A percentile compares a stretch with the other conserved stretches of the same genome.
Evolutionary conservation across 352 stramenopile genomes (phyloP).

Genomic region (Phytophthora fragariaefolia): DNA sequence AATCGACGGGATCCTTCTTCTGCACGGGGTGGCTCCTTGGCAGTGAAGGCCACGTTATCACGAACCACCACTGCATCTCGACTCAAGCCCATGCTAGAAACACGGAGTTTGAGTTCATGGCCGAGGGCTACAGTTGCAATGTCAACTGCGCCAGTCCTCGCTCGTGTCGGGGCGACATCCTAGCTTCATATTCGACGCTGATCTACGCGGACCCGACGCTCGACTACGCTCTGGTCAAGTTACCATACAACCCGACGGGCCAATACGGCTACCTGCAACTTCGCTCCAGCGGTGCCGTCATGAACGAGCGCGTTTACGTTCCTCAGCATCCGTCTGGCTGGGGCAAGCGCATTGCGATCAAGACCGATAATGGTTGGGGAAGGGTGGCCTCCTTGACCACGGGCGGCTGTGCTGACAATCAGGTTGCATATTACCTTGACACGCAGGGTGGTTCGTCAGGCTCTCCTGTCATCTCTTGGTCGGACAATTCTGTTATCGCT

Average conservation of each 20-base stretch:
- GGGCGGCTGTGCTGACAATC: slow-evolving; percentile 50
- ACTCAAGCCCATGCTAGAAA: slow-evolving; percentile 51
- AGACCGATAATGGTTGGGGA: slow-evolving; percentile 46
- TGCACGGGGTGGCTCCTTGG: slow-evolving; percentile 82
- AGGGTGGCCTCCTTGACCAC: slow-evolving; percentile 52
- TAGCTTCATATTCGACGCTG: slow-evolving; percentile 38
- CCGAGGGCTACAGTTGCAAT: slow-evolving; percentile 46
- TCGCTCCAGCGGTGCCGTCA: slow-evolving; percentile 47
- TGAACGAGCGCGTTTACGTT: slow-evolving; percentile 70
- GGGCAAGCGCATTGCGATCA: slow-evolving; percentile 76
- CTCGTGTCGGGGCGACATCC: slow-evolving; percentile 47
- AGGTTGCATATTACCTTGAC: slow-evolving; percentile 77
- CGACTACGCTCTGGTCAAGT: slow-evolving; percentile 78
- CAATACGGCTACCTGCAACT: slow-evolving; percentile 68
- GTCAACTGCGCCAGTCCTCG: slow-evolving; percentile 40
- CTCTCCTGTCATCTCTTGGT: slow-evolving; percentile 67
- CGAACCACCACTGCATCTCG: slow-evolving; percentile 84
- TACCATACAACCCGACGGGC: slow-evolving; percentile 53
- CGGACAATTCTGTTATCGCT: slow-evolving; percentile 66
- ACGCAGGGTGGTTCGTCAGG: slow-evolving; percentile 77
- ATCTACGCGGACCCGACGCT: slow-evolving; percentile 44
- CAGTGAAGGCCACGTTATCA: slow-evolving; percentile 79
- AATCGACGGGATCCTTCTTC: slow-evolving; percentile 56
- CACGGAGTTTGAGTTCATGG: slow-evolving; percentile 76
- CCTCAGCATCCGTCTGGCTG: slow-evolving; percentile 67